phyloP scores from a whole-genome alignment of 805 yeast species.

The Kodamaea neixiangensis region DNA sequence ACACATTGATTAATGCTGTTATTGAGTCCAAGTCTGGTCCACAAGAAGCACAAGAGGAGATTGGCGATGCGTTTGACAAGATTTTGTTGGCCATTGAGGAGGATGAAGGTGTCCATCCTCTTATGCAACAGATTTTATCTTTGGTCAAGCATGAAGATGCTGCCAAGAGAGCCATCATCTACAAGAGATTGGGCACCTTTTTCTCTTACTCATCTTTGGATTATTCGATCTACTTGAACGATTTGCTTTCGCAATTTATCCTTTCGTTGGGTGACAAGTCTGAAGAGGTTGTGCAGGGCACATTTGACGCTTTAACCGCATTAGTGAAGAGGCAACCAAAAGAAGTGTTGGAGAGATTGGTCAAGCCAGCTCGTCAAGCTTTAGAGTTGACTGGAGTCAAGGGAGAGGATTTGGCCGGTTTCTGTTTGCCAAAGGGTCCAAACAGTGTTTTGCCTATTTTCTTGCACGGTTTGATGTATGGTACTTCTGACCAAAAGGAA shows the following conservation, averaged over 20 bases:
- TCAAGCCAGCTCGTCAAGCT: conserved; percentile 78
- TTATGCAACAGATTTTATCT: conserved; percentile 76
- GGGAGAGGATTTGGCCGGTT: conserved; percentile 71
- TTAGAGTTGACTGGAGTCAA: conserved; percentile 62
- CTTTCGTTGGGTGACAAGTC: conserved; percentile 72
- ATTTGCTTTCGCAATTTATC: conserved; percentile 71
- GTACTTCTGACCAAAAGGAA: conserved; percentile 80
- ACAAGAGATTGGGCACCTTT: conserved; percentile 68
- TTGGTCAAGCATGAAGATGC: conserved; percentile 76
- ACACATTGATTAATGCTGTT: conserved; percentile 65
- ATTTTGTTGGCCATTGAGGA: conserved; percentile 73
- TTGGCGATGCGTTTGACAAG: conserved; percentile 60
- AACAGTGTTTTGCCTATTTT: conserved; percentile 86
- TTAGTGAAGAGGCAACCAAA: conserved; percentile 74
- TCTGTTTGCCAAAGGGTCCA: conserved; percentile 79
- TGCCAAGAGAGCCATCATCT: conserved; percentile 61
- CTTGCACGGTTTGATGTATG: conserved; percentile 94
- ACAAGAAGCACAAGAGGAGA: conserved; percentile 41
- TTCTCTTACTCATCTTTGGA: conserved; percentile 68
- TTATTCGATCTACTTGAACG: conserved; percentile 70
- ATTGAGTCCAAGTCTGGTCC: conserved; percentile 39
- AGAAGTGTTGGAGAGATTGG: conserved; percentile 72
- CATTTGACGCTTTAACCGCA: conserved; percentile 63
- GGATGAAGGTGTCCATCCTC: conserved; percentile 79
- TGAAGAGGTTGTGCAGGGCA: conserved; percentile 59